Conservation (phyloP, 108 stramenopile genomes). For the Seminavis robusta region DNA sequence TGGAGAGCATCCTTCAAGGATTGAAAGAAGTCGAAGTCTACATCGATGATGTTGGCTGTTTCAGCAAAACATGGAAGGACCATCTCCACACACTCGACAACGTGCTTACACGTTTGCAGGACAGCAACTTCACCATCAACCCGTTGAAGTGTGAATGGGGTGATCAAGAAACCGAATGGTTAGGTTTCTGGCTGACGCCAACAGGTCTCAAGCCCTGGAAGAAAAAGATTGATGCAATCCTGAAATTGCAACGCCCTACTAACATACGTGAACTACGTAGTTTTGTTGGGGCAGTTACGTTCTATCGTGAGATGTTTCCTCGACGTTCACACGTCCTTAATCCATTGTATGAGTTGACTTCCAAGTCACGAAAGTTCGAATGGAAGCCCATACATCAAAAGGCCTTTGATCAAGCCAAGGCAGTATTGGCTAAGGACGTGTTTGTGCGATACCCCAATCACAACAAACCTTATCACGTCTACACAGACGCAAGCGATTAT, state of each 20-base stretch:
- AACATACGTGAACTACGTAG: slow-evolving; percentile 15
- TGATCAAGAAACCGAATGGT: slow-evolving; percentile 53
- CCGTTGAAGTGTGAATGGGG: slow-evolving; percentile 47
- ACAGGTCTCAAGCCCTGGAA: slow-evolving; percentile 39
- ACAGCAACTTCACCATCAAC: slow-evolving; percentile 20
- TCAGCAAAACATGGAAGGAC: slow-evolving; percentile 22
- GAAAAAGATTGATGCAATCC: slow-evolving; percentile 29
- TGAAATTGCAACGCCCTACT: slow-evolving; percentile 9
- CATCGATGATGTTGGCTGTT: slow-evolving; percentile 34
- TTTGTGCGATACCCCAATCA: slow-evolving; percentile 29
- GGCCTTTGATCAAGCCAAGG: slow-evolving; percentile 7
- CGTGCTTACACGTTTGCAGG: slow-evolving; percentile 25
- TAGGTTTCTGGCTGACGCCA: slow-evolving; percentile 56
- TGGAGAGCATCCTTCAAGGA: slow-evolving; percentile 11
- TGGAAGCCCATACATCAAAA: not conserved
- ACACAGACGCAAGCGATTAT: slow-evolving; percentile 38
- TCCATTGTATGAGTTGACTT: slow-evolving; percentile 21
- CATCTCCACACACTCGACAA: slow-evolving; percentile 15
- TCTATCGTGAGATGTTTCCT: slow-evolving; percentile 29
- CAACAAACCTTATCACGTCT: slow-evolving; percentile 29
- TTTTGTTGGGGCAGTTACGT: slow-evolving; percentile 32
- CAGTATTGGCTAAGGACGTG: slow-evolving; percentile 8
- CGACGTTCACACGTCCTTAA: slow-evolving; percentile 23
- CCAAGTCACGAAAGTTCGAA: not conserved
- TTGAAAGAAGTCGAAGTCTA: slow-evolving; percentile 17